Evolutionary conservation across 176 grass and related monocot genomes (phyloP).

Genomic region (Oryza australiensis): DNA sequence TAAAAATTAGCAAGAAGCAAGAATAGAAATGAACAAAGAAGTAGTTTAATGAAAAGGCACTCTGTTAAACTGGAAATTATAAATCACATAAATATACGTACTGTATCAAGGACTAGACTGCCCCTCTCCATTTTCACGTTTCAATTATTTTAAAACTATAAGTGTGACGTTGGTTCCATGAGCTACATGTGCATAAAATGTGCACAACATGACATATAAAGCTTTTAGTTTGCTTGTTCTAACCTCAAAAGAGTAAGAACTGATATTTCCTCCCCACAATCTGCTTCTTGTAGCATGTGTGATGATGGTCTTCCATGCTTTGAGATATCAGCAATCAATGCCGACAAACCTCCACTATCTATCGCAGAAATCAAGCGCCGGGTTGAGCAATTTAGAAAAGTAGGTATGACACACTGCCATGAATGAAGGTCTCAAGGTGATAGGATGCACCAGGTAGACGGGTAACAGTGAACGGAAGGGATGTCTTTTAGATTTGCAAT

Average conservation of each 20-base stretch:
- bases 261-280: neutral
- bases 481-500: constrained; percentile 3
- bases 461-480: neutral
- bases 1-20: constrained; percentile 25
- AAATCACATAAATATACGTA: neutral
- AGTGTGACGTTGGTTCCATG: neutral
- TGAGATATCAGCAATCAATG: constrained; percentile 96
- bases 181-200: neutral
- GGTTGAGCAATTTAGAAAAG: constrained; percentile 85
- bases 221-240: neutral
- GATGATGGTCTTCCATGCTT: constrained; percentile 79
- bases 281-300: constrained; percentile 63
- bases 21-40: constrained; percentile 10
- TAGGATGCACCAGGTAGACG: neutral
- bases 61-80: constrained; percentile 16
- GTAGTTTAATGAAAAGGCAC: neutral
- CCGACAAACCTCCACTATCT: constrained; percentile 83
- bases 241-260: neutral
- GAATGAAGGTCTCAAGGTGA: neutral
- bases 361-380: constrained; percentile 75
- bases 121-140: neutral
- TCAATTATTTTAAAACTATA: neutral
- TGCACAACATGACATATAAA: neutral
- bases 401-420: constrained; percentile 50
- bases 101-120: neutral